phyloP scores from a whole-genome alignment of 768 basidiomycete species.

The Podaxis sp. region DNA sequence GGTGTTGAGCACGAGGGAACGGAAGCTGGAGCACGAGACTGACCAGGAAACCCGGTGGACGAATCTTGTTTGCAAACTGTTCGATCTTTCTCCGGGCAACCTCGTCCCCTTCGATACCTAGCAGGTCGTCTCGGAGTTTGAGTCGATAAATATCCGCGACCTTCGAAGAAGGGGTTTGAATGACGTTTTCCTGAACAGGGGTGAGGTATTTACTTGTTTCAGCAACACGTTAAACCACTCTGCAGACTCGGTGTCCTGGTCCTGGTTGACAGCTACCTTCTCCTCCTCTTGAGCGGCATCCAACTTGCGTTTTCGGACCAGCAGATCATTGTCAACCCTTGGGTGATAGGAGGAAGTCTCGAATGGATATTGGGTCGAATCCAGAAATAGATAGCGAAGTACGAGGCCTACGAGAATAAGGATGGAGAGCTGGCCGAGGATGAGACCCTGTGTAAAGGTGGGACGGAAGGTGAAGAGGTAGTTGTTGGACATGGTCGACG shows the following conservation, averaged over 20 bases:
- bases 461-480: conserved; percentile 76
- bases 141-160: conserved; percentile 72
- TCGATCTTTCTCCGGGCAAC: conserved; percentile 79
- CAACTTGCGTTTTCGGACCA: conserved; percentile 36
- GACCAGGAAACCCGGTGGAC: conserved; percentile 71
- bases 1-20: neutral
- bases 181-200: neutral
- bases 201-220: conserved; percentile 59
- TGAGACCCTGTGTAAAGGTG: conserved; percentile 93
- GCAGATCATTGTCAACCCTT: conserved; percentile 47
- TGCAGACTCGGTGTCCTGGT: conserved; percentile 59
- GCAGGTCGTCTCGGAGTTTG: conserved; percentile 68
- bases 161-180: conserved; percentile 26
- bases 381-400: conserved; percentile 94
- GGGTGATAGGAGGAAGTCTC: conserved; percentile 62
- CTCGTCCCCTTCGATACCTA: conserved; percentile 80
- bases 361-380: conserved; percentile 61
- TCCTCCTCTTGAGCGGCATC: conserved; percentile 25
- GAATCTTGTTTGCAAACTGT: conserved; percentile 74
- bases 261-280: conserved; percentile 25
- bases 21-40: conserved; percentile 22
- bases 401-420: conserved; percentile 73
- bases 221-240: conserved; percentile 92
- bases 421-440: conserved; percentile 91
- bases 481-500: conserved; percentile 45